phyloP scores from a whole-genome alignment of 129 eudicot species.

The Tagetes erecta region DNA sequence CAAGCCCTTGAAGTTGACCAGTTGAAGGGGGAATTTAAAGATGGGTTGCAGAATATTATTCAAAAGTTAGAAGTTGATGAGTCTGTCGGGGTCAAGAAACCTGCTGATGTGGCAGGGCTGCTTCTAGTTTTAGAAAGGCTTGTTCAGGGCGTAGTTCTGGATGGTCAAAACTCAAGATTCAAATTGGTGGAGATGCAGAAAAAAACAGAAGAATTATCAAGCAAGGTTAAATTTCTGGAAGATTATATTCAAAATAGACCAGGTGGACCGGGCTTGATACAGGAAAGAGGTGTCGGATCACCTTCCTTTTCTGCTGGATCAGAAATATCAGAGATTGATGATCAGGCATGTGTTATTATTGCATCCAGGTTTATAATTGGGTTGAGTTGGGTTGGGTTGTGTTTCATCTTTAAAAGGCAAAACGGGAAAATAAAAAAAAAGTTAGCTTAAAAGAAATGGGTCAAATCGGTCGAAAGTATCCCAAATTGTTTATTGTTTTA shows the following conservation, averaged over 20 bases:
- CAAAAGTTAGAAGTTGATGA: constrained; percentile 58
- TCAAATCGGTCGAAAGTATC: background rate
- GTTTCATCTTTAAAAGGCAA: background rate
- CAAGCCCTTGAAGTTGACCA: constrained; percentile 63
- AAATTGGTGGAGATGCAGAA: constrained; percentile 25
- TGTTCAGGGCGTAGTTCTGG: constrained; percentile 48
- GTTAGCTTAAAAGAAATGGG: background rate
- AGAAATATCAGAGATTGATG: constrained; percentile 89
- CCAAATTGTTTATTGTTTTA: background rate
- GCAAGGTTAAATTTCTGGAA: constrained; percentile 74
- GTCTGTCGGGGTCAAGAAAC: constrained; percentile 41
- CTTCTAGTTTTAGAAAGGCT: constrained; percentile 59
- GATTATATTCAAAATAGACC: constrained; percentile 45
- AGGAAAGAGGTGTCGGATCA: constrained; percentile 42
- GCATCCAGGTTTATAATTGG: constrained; percentile 2
- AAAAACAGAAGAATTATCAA: constrained; percentile 51
- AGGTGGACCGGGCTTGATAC: constrained; percentile 44
- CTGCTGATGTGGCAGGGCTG: constrained; percentile 41
- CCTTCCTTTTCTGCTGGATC: constrained; percentile 57
- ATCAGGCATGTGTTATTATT: constrained; percentile 55
- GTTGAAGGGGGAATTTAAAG: constrained; percentile 55
- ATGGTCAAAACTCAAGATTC: constrained; percentile 57
- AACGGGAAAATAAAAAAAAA: background rate
- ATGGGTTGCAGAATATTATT: constrained; percentile 57
- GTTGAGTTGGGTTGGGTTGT: background rate